Conservation (phyloP, 2,329 filamentous ascomycete genomes). For the Sporothrix humicola region DNA sequence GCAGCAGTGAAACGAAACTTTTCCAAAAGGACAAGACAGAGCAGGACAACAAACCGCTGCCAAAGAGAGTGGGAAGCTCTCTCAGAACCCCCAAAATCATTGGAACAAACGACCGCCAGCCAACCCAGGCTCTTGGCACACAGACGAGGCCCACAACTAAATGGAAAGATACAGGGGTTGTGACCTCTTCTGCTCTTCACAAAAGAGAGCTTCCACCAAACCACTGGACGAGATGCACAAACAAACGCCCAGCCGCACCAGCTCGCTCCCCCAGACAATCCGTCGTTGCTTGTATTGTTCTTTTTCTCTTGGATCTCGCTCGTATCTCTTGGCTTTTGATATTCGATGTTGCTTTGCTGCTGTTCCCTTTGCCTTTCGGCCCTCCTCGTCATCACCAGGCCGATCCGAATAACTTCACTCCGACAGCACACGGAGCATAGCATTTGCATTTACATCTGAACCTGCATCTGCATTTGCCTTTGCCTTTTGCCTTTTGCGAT, state of each 20-base stretch:
- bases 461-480: background rate
- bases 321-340: conserved; percentile 14
- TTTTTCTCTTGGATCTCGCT: background rate
- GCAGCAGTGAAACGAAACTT: conserved; percentile 22
- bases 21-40: conserved; percentile 4
- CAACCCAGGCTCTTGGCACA: conserved; percentile 16
- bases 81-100: no score
- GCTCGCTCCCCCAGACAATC: conserved; percentile 2
- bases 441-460: no score
- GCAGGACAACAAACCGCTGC: background rate
- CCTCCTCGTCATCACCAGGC: conserved; percentile 3
- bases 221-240: background rate
- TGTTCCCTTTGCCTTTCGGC: conserved; percentile 7
- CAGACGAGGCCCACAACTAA: background rate
- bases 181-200: background rate
- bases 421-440: no score
- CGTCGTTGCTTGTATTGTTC: conserved; percentile 8
- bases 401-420: background rate
- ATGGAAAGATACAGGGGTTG: background rate
- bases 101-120: background rate
- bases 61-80: background rate
- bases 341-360: background rate
- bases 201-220: background rate
- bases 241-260: conserved; percentile 5
- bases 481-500: background rate